Evolutionary conservation across 768 basidiomycete species (phyloP), one percentile per base, ranked within the genome.

Genomic region (Russula sp.): DNA sequence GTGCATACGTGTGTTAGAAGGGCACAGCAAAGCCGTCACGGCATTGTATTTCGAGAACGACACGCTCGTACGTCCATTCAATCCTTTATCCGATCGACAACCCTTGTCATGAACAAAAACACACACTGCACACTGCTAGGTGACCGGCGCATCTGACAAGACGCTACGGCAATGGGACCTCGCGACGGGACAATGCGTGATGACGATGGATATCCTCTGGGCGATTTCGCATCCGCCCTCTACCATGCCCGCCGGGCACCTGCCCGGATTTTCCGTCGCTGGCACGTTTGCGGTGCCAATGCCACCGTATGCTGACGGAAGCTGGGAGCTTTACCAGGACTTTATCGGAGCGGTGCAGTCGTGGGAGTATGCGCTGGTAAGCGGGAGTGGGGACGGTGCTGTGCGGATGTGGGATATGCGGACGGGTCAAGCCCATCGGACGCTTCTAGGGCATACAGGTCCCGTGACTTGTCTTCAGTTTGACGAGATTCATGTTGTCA

Each of bases 401-500:
- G 95, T 98, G 34, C 78, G 97, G 68, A 98, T 99, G 95, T 99
- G 97, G 97, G 97, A 99, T 73, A 98, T 98, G 94, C 89, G 97
- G 51, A 99, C 96, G 34, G 97, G 97, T 7, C 96, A 98, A 72
- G 89, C 94, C 9, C 95, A 98, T 75, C 83, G 96, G 42, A 97
- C 94, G 13, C 78, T 99, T 46, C 76, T 91, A 56, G 97, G 95
- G 2, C 97, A 99, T 73, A 97, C 92, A 5, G 92, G 81, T 0
- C 94, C 97, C 10, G 86, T 99, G 56, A 98, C 94, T 2, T 94
- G 90, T 72, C 80, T 99, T 8, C 90, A 98, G 74, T 98, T 99
- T 72, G 97, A 99, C 78, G 95, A 98, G 77, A 80, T 90, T 63
- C 90, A 97, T 73, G 89, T 98, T 70, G 86, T 88, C 50, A 95